These are phyloP conservation scores for Plicaturopsis crispa DNA, from an alignment of 768 basidiomycete genomes.

Conservation along the genomic window DNA sequence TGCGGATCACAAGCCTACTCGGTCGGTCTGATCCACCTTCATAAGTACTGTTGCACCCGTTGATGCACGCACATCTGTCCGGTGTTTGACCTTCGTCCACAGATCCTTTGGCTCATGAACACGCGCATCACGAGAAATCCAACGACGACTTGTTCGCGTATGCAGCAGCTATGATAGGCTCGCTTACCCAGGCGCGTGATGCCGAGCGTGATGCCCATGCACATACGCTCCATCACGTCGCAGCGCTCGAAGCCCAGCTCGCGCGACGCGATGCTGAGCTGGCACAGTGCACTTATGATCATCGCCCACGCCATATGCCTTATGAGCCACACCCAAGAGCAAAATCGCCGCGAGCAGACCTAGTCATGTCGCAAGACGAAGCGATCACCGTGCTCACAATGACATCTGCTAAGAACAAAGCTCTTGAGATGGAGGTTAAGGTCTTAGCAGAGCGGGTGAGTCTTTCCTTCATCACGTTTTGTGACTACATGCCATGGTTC, in stretches of 20 bases:
- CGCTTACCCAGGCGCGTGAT: slow-evolving; percentile 34
- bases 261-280: slow-evolving; percentile 53
- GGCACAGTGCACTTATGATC: slow-evolving; percentile 27
- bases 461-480: background rate
- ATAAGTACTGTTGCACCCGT: background rate
- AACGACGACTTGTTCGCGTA: slow-evolving; percentile 29
- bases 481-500: background rate
- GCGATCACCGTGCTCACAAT: slow-evolving; percentile 30
- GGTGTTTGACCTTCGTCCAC: slow-evolving; percentile 4
- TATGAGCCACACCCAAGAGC: slow-evolving; percentile 1
- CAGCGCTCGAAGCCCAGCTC: slow-evolving; percentile 42
- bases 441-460: slow-evolving; percentile 27
- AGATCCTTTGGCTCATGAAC: slow-evolving; percentile 7
- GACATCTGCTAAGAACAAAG: slow-evolving; percentile 31
- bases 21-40: slow-evolving; percentile 37
- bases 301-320: slow-evolving; percentile 8
- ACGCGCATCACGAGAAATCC: background rate
- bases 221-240: slow-evolving; percentile 29
- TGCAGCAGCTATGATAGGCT: slow-evolving; percentile 34
- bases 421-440: slow-evolving; percentile 37
- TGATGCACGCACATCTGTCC: slow-evolving; percentile 1
- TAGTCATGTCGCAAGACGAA: slow-evolving; percentile 26
- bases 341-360: background rate
- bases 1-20: slow-evolving; percentile 30
- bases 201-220: slow-evolving; percentile 35